Evolutionary conservation across 2,329 filamentous ascomycete species (phyloP).

Genomic region (Scedosporium boydii): DNA sequence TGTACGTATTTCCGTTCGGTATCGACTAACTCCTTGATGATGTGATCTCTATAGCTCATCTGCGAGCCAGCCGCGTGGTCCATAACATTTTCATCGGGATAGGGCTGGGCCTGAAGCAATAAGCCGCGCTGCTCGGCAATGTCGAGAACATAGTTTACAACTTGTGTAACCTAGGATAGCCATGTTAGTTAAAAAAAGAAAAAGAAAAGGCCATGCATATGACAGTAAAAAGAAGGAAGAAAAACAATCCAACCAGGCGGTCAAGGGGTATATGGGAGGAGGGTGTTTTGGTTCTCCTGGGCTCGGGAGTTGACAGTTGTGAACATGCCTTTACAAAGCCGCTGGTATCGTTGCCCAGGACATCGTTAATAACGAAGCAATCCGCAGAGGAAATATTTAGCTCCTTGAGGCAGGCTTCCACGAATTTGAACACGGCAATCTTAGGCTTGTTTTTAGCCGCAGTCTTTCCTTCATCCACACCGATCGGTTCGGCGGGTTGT

Average conservation of each 20-base stretch:
- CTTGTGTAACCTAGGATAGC: constrained; percentile 59
- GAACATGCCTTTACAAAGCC: constrained; percentile 80
- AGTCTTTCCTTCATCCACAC: constrained; percentile 51
- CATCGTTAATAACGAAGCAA: constrained; percentile 83
- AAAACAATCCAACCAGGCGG: background rate
- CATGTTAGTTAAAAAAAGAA: constrained; percentile 4
- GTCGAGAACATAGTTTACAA: constrained; percentile 88
- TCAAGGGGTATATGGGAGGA: background rate
- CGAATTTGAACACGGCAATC: constrained; percentile 82
- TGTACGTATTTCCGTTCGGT: constrained; percentile 98
- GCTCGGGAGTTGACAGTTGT: no score
- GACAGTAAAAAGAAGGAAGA: no score
- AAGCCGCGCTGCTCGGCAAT: constrained; percentile 70
- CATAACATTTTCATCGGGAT: constrained; percentile 43
- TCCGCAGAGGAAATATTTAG: constrained; percentile 70
- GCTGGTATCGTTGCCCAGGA: constrained; percentile 90
- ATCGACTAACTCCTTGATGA: constrained; percentile 83
- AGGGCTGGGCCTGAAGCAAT: constrained; percentile 52
- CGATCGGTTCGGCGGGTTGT: constrained; percentile 58
- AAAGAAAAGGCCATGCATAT: background rate
- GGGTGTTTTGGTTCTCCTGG: background rate
- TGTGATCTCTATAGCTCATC: constrained; percentile 71
- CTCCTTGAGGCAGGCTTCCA: constrained; percentile 78
- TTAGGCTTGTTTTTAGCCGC: constrained; percentile 70
- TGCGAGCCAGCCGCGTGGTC: constrained; percentile 46